Conservation (phyloP, 345 rosid species). For the Capsella bursapastoris region DNA sequence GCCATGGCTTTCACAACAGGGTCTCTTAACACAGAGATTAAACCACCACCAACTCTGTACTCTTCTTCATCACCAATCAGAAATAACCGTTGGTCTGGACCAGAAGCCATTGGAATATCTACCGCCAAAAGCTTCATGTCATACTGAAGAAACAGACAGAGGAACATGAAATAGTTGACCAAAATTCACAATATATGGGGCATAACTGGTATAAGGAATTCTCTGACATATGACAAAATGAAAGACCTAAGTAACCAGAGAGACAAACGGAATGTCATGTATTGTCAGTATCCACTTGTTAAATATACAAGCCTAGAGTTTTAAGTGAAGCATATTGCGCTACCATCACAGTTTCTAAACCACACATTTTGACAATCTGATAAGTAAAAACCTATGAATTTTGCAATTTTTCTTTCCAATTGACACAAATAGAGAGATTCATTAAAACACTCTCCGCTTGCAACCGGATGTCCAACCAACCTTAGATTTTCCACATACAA, state of each 20-base stretch:
- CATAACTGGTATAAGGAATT: neutral
- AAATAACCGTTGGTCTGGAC: conserved; percentile 80
- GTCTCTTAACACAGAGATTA: conserved; percentile 83
- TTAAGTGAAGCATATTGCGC: neutral
- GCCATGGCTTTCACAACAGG: conserved; percentile 94
- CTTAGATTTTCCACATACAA: neutral
- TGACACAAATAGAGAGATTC: neutral
- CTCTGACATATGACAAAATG: neutral
- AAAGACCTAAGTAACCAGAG: neutral
- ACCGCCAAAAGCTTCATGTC: conserved; percentile 82
- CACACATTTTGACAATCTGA: neutral
- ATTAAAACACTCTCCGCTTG: neutral
- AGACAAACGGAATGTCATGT: neutral
- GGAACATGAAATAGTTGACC: conserved; percentile 8
- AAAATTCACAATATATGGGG: neutral
- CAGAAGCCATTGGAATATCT: conserved; percentile 87
- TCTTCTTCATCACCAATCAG: conserved; percentile 86
- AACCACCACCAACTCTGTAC: conserved; percentile 84
- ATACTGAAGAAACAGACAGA: conserved; percentile 62
- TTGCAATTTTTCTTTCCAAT: neutral
- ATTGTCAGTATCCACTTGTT: neutral
- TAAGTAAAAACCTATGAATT: neutral
- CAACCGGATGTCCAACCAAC: neutral
- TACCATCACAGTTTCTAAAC: conserved; percentile 5
- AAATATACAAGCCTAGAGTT: neutral